Percentiles rank a stretch among this genome's conserved stretches.
Evolutionary conservation across 805 yeast species (phyloP).

Genomic region (Candida maris): DNA sequence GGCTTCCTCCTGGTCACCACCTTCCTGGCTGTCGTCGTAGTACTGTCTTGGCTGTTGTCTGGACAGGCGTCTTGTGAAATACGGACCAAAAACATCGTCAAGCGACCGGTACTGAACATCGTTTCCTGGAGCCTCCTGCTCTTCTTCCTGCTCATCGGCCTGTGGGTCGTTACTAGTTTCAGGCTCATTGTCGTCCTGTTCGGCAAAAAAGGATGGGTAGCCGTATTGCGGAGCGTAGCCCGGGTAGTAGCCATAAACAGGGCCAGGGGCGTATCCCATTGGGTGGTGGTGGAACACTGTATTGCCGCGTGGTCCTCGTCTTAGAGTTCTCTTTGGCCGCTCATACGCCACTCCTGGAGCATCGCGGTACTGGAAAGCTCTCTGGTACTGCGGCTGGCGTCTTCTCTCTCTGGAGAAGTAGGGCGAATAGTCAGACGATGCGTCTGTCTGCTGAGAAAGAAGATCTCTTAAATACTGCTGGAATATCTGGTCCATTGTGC

Average conservation of each 20-base stretch:
- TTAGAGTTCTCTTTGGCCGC: background rate
- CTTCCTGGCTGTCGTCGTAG: constrained; percentile 2
- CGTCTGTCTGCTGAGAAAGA: constrained; percentile 9
- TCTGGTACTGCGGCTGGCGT: constrained; percentile 5
- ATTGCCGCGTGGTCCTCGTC: background rate
- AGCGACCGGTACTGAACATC: constrained; percentile 16
- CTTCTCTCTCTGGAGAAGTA: constrained; percentile 5
- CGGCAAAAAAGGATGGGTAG: background rate
- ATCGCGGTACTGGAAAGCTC: constrained; percentile 1
- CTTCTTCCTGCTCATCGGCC: constrained; percentile 8
- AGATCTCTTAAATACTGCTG: constrained; percentile 18
- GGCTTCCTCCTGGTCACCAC: constrained; percentile 4
- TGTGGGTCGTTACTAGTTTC: constrained; percentile 4
- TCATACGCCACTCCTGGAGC: background rate
- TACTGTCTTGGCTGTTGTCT: constrained; percentile 8
- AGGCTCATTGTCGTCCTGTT: constrained; percentile 1
- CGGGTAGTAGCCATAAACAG: background rate
- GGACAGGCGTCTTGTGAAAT: constrained; percentile 12
- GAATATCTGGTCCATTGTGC: constrained; percentile 18
- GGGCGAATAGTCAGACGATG: constrained; percentile 1
- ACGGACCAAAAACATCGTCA: constrained; percentile 16
- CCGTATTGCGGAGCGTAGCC: constrained; percentile 3
- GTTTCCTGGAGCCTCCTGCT: constrained; percentile 1
- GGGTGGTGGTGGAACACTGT: background rate
- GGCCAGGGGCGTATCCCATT: constrained; percentile 1